Evolutionary conservation across 768 basidiomycete species (phyloP).

Genomic region (Clitopilus hobsonii): DNA sequence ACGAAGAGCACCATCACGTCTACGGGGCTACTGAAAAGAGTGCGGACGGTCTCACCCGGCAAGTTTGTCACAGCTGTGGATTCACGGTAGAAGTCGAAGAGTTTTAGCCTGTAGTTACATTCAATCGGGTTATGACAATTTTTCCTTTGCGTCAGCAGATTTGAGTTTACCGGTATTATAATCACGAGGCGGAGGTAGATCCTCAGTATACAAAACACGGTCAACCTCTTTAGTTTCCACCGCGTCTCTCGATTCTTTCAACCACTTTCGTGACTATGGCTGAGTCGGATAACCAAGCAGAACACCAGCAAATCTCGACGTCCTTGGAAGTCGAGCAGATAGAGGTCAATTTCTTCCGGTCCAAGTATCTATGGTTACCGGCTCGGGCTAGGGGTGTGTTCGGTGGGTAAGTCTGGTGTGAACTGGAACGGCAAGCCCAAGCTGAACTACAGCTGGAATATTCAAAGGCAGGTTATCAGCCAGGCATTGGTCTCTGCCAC

Average conservation of each 20-base stretch:
- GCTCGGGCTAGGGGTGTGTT: slow-evolving; percentile 66
- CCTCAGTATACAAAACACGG: background rate
- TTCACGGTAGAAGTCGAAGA: slow-evolving; percentile 90
- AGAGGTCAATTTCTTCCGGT: slow-evolving; percentile 74
- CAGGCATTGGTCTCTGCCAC: slow-evolving; percentile 83
- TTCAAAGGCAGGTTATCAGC: slow-evolving; percentile 68
- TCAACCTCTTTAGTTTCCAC: background rate
- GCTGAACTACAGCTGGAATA: background rate
- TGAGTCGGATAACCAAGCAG: slow-evolving; percentile 40
- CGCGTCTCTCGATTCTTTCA: no score
- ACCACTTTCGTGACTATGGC: slow-evolving; percentile 13
- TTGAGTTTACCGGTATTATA: background rate
- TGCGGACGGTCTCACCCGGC: slow-evolving; percentile 51
- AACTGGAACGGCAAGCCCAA: background rate
- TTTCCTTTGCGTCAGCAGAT: background rate
- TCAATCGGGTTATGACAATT: background rate
- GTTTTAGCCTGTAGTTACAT: slow-evolving; percentile 35
- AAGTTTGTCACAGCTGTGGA: slow-evolving; percentile 86
- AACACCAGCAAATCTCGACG: slow-evolving; percentile 65
- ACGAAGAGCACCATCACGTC: slow-evolving; percentile 64
- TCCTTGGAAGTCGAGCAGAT: slow-evolving; percentile 76
- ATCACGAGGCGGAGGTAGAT: background rate
- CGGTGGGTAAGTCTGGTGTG: slow-evolving; percentile 50
- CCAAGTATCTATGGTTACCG: slow-evolving; percentile 68
- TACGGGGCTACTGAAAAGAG: slow-evolving; percentile 61